Percentiles rank a stretch among this genome's conserved stretches.
Evolutionary conservation across 805 yeast species (phyloP).

Genomic region (Myxozyma nipponensis): DNA sequence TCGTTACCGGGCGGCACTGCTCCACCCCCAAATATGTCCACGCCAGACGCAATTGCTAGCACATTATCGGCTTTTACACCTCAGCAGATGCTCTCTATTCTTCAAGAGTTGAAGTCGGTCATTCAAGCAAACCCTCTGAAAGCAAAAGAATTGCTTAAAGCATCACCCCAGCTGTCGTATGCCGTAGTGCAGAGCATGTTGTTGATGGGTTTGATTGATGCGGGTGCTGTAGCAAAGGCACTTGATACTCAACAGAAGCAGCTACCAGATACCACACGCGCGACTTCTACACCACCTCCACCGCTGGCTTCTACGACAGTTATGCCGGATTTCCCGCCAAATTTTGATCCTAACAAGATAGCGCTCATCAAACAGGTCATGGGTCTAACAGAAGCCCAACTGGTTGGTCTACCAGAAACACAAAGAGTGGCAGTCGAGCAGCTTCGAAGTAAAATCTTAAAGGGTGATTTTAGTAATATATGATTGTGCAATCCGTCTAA

Average conservation of each 20-base stretch:
- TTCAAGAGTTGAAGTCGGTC: conserved; percentile 59
- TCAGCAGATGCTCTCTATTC: conserved; percentile 45
- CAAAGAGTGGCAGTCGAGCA: conserved; percentile 44
- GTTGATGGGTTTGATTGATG: conserved; percentile 38
- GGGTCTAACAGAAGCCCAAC: conserved; percentile 50
- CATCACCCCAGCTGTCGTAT: conserved; percentile 76
- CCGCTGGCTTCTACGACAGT: conserved; percentile 2
- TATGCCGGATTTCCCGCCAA: conserved; percentile 9
- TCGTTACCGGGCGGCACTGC: conserved; percentile 55
- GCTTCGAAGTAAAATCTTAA: conserved; percentile 27
- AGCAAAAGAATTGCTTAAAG: conserved; percentile 56
- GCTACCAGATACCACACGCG: conserved; percentile 7
- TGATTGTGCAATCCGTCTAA: too few species aligned
- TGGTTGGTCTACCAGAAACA: conserved; percentile 48
- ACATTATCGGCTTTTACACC: conserved; percentile 48
- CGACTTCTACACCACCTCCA: conserved; percentile 13
- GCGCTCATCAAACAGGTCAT: conserved; percentile 52
- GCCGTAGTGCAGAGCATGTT: conserved; percentile 74
- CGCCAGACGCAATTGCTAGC: conserved; percentile 45
- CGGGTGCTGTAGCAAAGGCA: conserved; percentile 31
- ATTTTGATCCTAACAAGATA: conserved; percentile 41
- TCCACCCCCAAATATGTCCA: conserved; percentile 38
- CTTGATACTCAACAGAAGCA: conserved; percentile 26
- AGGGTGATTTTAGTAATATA: conserved; percentile 24
- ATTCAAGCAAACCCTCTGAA: conserved; percentile 53